phyloP scores from a whole-genome alignment of 805 yeast species.

The Nematodospora valgi region DNA sequence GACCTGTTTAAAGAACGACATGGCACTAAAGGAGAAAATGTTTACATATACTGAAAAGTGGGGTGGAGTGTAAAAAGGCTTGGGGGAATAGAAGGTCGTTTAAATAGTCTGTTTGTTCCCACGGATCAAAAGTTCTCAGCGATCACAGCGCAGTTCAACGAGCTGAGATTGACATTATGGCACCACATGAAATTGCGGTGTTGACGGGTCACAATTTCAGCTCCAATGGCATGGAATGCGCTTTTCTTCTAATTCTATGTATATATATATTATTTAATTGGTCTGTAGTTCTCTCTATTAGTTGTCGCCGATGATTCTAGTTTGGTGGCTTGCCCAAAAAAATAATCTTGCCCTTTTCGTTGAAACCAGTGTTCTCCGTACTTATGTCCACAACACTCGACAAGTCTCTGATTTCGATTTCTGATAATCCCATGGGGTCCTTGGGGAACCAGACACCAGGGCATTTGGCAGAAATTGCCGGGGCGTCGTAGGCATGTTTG shows the following conservation, averaged over 20 bases:
- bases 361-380: slow-evolving; percentile 64
- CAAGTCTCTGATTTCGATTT: slow-evolving; percentile 53
- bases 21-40: slow-evolving; percentile 1
- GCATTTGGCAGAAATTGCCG: slow-evolving; percentile 63
- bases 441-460: slow-evolving; percentile 91
- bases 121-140: no score
- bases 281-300: no score
- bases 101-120: slow-evolving; percentile 1
- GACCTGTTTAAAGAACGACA: background rate
- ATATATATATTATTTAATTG: no score
- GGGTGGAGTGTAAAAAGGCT: no score
- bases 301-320: slow-evolving; percentile 10
- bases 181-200: no score
- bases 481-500: slow-evolving; percentile 69
- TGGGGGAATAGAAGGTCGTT: no score
- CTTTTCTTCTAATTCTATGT: no score
- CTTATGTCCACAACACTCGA: slow-evolving; percentile 54
- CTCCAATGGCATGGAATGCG: no score
- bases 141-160: no score
- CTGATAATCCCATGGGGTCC: slow-evolving; percentile 82
- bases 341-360: slow-evolving; percentile 28
- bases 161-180: no score
- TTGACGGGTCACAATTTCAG: no score
- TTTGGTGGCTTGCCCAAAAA: slow-evolving; percentile 34
- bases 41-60: no score